phyloP scores from a whole-genome alignment of 2,329 filamentous ascomycete species.

The Truncatella angustata region DNA sequence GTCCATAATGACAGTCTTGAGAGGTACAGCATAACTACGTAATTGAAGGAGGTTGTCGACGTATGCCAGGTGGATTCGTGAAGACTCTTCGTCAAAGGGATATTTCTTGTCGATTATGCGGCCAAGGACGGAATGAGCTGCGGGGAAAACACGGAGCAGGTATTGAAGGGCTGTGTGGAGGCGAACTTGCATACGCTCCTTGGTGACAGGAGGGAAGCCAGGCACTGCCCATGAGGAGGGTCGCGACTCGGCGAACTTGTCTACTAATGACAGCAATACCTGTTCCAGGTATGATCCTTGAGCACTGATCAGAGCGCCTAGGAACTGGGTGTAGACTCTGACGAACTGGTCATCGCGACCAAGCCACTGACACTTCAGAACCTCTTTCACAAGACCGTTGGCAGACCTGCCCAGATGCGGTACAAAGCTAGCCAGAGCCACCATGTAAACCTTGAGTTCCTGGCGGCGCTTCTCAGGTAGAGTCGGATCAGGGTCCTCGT shows the following conservation, averaged over 20 bases:
- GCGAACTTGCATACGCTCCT: slow-evolving; percentile 66
- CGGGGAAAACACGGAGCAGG: slow-evolving; percentile 77
- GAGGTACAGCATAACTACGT: slow-evolving; percentile 72
- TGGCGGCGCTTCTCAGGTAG: slow-evolving; percentile 35
- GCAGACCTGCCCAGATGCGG: slow-evolving; percentile 60
- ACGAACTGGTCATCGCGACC: slow-evolving; percentile 64
- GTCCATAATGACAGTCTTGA: slow-evolving; percentile 78
- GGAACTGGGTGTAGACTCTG: slow-evolving; percentile 65
- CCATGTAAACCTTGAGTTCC: slow-evolving; percentile 59
- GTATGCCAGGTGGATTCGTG: slow-evolving; percentile 81
- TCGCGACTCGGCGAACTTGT: slow-evolving; percentile 63
- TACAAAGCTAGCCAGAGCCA: slow-evolving; percentile 61
- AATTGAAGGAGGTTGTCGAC: slow-evolving; percentile 80
- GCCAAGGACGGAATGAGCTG: slow-evolving; percentile 69
- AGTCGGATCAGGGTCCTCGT: slow-evolving; percentile 41
- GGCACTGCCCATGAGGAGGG: slow-evolving; percentile 45
- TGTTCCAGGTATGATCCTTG: slow-evolving; percentile 75
- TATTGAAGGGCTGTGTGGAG: slow-evolving; percentile 75
- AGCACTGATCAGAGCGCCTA: slow-evolving; percentile 73
- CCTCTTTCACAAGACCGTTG: slow-evolving; percentile 54
- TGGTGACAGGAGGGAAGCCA: slow-evolving; percentile 58
- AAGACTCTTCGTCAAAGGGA: slow-evolving; percentile 73
- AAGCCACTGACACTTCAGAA: slow-evolving; percentile 64
- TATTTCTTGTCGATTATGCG: slow-evolving; percentile 67
- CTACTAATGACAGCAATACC: slow-evolving; percentile 77